Base-by-base conservation (phyloP, 2,329 filamentous ascomycete genomes). In the Tolypocladium endophyticum region DNA sequence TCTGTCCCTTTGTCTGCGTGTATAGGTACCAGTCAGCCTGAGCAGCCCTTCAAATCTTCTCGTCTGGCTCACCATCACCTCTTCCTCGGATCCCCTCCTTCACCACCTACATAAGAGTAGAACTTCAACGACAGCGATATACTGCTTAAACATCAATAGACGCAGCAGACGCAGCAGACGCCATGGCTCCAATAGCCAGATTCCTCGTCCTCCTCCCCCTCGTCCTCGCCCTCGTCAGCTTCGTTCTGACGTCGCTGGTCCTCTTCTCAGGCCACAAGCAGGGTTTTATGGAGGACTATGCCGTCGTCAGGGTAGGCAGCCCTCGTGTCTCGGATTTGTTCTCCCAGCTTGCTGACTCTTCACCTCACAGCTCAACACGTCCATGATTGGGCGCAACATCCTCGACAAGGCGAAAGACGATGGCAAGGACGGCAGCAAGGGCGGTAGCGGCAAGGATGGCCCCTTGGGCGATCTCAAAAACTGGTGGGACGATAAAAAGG, bases 281-380 rank as follows among this genome's bases (percentile, higher is more conserved):
- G 59, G 75, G 75, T 1, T 76, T 77, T 59, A 73, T 77, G 71
- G 76, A 77, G 60, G 73, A 77, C 45, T 77, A 76, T 64, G 74
- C 72, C 58, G 65, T 77, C 53, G 66, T 74, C 45, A 69, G 75
- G 61, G 74, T 76, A 64, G 60, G 73, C 64, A 38, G 1, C 38
- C 18, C 23, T 43, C 30, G 28, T n/a, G n/a, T 35, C 4, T 25
- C 3, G 1, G 20, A n/a, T 20, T 11, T 2, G 0, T 2, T 18
- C 45, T 18, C 12, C 23, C 30, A 12, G 12, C 18, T 4, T 23
- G 33, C 59, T 50, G 20, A 58, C 36, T 4, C n/a, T 8, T 11
- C 14, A 3, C 3, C 11, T 8, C 5, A 11, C 35, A 75, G 74
- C 62, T 77, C 30, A 76, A 77, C 60, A 74, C 70, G 43, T 74